These are phyloP conservation scores for Scutellaria minor DNA, from an alignment of 257 asterid species.

Conservation along the genomic window DNA sequence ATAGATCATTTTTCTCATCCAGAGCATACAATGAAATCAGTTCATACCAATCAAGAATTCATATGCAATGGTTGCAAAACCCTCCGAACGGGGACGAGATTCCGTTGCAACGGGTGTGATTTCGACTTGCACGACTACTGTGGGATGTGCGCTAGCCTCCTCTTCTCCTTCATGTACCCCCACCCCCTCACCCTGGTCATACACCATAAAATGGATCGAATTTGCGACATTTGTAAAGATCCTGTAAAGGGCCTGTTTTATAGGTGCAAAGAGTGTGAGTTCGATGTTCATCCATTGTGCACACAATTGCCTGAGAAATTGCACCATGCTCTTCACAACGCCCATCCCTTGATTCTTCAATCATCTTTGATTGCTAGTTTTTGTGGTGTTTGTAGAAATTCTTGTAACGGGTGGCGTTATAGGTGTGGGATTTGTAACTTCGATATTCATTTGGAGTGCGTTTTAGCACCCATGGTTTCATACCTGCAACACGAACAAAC, in stretches of 20 bases:
- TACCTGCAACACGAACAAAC: not conserved
- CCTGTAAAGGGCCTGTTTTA: conserved; percentile 55
- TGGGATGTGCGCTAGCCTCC: conserved; percentile 48
- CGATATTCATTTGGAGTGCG: conserved; percentile 52
- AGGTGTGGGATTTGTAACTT: conserved; percentile 41
- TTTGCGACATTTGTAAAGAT: conserved; percentile 51
- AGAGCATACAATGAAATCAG: conserved; percentile 35
- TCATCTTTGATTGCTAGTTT: not conserved
- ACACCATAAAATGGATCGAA: conserved; percentile 31
- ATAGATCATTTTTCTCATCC: conserved; percentile 47
- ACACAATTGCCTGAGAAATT: conserved; percentile 46
- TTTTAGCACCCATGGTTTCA: conserved; percentile 36
- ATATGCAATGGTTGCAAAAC: conserved; percentile 53
- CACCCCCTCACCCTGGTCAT: conserved; percentile 48
- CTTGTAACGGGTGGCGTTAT: conserved; percentile 49
- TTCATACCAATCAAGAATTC: conserved; percentile 29
- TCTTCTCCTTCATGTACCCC: conserved; percentile 45
- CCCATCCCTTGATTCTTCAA: conserved; percentile 41
- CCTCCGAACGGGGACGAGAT: conserved; percentile 43
- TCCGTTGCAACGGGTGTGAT: conserved; percentile 48
- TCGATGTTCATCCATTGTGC: conserved; percentile 61
- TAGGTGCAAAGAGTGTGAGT: conserved; percentile 53
- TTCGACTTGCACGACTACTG: conserved; percentile 58
- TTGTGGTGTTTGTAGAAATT: conserved; percentile 39
- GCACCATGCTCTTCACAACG: conserved; percentile 49